Evolutionary conservation across 2,329 filamentous ascomycete species (phyloP), one percentile per base, ranked within the genome.

Genomic region (Calonectria crousiana): DNA sequence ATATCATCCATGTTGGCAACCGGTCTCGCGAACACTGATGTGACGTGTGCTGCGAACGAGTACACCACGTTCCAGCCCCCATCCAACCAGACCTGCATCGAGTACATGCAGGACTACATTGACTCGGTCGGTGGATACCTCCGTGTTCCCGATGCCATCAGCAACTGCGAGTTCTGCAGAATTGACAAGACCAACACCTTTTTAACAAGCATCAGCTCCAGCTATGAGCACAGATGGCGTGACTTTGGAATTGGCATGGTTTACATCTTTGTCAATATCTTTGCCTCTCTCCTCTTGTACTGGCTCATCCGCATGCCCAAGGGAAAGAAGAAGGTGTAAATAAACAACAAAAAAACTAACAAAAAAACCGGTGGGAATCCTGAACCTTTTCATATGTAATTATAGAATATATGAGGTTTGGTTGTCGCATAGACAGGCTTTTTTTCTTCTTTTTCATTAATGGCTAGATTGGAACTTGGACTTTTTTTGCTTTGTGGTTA

Each of bases 31-130:
- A 82, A 82, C 34, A 75, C 77, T 0, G 14, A 64, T 0, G 80
- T 83, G 2, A 79, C 69, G 0, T 96, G 95, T 82, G 89, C 92
- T 1, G 58, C 78, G 6, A 93, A 93, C 79, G 95, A 97, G 83
- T 88, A 90, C 72, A 85, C 93, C n/a, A 82, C 85, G 8, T 92
- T 97, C 81, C 85, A 91, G 41, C 91, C 94, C 0, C 88, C 89
- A 0, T 69, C 78, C 1, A 84, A 84, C 8, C 82, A 87, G 74
- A 93, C 87, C 0, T 95, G 93, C 78, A 83, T 78, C 0, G 76
- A 88, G 13, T 95, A 93, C 80, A 82, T 93, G 78, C 66, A 77
- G 0, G 47, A 78, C 0, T 92, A 89, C 78, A 86, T 91, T 4
- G 58, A 77, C 0, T 62, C 83, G 0, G 58, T 66, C 2, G 90